Evolutionary conservation across 1,139 yeast species (phyloP).

Genomic region (Pneumocystis wakefieldiae): DNA sequence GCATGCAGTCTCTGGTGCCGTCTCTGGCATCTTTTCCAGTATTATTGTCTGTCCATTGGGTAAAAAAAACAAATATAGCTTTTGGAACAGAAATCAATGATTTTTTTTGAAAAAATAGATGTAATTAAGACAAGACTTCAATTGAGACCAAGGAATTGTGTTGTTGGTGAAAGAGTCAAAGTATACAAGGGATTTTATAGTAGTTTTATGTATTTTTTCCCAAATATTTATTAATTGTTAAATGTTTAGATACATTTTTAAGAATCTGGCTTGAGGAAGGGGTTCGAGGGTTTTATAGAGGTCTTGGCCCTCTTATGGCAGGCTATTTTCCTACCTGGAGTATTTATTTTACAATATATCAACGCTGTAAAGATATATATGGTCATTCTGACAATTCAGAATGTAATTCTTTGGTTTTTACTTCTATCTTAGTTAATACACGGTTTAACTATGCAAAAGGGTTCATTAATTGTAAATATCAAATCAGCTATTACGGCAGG

Average conservation of each 20-base stretch:
- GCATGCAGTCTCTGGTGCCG: conserved; percentile 66
- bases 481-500: conserved; percentile 81
- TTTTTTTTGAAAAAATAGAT: conserved; percentile 31
- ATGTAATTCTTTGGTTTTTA: background rate
- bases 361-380: conserved; percentile 42
- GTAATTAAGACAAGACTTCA: conserved; percentile 88
- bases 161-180: background rate
- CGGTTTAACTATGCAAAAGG: conserved; percentile 2
- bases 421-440: background rate
- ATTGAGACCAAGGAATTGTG: conserved; percentile 47
- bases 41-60: conserved; percentile 65
- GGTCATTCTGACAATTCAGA: conserved; percentile 2
- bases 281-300: conserved; percentile 67
- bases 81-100: background rate
- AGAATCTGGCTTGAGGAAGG: conserved; percentile 53
- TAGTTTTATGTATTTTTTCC: conserved; percentile 21
- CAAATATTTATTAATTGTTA: conserved; percentile 7
- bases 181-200: background rate
- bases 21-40: conserved; percentile 85
- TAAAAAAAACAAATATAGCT: background rate
- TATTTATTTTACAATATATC: conserved; percentile 83
- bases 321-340: conserved; percentile 98
- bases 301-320: conserved; percentile 73
- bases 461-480: conserved; percentile 22
- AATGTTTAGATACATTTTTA: conserved; percentile 35